Evolutionary conservation across 805 yeast species (phyloP).

Genomic region (Starmerella stigmatis): DNA sequence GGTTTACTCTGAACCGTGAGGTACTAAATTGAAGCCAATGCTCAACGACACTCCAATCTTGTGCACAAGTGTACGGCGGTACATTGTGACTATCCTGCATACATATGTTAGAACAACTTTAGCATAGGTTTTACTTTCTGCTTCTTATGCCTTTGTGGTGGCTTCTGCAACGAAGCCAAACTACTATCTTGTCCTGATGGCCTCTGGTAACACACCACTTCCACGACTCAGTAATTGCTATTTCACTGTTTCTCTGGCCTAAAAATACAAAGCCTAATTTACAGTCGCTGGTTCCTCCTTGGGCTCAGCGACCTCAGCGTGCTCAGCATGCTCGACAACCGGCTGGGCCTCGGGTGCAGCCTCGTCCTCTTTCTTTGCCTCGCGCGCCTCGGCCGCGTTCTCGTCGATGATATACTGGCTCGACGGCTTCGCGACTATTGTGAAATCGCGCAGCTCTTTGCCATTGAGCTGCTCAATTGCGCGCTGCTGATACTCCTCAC

Average conservation of each 20-base stretch:
- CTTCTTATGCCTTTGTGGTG: no score
- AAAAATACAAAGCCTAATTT: slow-evolving; percentile 1
- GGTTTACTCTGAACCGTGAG: no score
- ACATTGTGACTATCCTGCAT: no score
- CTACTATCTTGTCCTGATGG: no score
- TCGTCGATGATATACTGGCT: background rate
- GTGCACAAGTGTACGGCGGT: no score
- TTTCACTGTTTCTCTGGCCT: background rate
- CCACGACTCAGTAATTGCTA: no score
- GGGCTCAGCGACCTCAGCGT: background rate
- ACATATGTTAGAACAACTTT: no score
- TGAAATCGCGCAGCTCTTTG: slow-evolving; percentile 42
- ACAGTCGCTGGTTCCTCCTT: background rate
- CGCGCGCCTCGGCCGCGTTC: slow-evolving; percentile 1
- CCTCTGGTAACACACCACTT: no score
- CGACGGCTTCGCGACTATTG: slow-evolving; percentile 4
- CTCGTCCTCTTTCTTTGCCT: background rate
- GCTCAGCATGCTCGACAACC: slow-evolving; percentile 12
- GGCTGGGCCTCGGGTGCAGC: slow-evolving; percentile 5
- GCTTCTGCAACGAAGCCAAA: no score
- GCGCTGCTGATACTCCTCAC: slow-evolving; percentile 48
- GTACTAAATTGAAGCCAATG: no score
- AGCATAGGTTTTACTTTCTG: no score
- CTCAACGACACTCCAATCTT: no score
- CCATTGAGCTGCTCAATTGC: slow-evolving; percentile 70